Percentiles rank a stretch among this genome's conserved stretches.
phyloP scores from a whole-genome alignment of 2,329 filamentous ascomycete genomes.

The Blastomyces gilchristii region DNA sequence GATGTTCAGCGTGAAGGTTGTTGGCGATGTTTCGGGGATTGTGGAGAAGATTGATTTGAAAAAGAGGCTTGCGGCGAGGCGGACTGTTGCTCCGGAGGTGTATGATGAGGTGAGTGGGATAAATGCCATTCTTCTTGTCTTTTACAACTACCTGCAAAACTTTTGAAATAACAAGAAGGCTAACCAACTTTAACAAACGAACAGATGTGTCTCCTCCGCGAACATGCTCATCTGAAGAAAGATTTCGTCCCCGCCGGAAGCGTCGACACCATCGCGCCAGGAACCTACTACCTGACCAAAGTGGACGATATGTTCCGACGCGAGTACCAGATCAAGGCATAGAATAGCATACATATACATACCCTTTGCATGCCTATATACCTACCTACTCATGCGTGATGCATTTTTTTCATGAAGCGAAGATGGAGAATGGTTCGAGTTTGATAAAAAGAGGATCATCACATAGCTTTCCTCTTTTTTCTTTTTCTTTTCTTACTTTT shows the following conservation, averaged over 20 bases:
- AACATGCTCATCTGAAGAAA: constrained; percentile 76
- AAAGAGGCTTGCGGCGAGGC: constrained; percentile 55
- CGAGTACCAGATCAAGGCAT: constrained; percentile 60
- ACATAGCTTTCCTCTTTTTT: no score
- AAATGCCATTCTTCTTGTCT: background rate
- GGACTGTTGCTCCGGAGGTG: constrained; percentile 56
- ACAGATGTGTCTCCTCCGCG: constrained; percentile 70
- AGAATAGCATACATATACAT: background rate
- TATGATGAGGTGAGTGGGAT: constrained; percentile 57
- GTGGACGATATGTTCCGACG: constrained; percentile 82
- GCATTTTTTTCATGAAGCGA: no score
- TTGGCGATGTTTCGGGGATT: constrained; percentile 59
- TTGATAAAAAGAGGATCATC: no score
- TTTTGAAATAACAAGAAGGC: background rate
- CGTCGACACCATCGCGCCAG: constrained; percentile 53
- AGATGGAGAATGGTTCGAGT: no score
- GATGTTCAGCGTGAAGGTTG: constrained; percentile 56
- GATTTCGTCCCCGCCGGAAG: constrained; percentile 61
- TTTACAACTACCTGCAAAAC: background rate
- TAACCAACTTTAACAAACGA: background rate
- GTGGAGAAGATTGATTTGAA: constrained; percentile 59
- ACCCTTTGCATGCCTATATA: no score
- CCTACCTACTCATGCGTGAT: no score
- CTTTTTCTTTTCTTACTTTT: no score
- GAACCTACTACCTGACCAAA: constrained; percentile 68